Conservation (phyloP, 208 protist species). For the Giardia duodenalis region DNA sequence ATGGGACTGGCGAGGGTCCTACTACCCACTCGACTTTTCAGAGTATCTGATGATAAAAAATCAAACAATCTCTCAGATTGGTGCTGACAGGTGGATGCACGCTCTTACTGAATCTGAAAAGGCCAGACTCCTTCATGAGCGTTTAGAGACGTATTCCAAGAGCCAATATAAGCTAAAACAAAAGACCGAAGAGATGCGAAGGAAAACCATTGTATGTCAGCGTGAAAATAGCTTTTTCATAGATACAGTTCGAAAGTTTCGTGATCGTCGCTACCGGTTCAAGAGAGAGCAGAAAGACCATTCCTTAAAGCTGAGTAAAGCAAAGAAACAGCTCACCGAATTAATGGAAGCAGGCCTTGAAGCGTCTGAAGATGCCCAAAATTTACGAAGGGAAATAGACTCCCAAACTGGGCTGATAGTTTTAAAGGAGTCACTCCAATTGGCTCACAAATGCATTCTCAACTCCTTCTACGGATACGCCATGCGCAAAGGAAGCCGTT, state of each 20-base stretch:
- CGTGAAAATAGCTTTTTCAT: constrained; percentile 99
- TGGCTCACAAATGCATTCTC: constrained; percentile 98
- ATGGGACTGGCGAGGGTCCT: constrained; percentile 93
- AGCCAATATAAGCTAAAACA: neutral
- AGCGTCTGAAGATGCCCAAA: neutral
- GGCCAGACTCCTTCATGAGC: neutral
- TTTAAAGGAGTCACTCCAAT: constrained; percentile 97
- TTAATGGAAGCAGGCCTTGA: neutral
- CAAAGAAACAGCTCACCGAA: neutral
- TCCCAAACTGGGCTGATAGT: constrained; percentile 51
- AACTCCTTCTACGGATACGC: constrained; percentile 98
- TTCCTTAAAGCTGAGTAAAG: constrained; percentile 49
- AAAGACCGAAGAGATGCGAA: neutral
- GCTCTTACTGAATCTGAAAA: neutral
- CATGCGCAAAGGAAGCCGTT: constrained; percentile 63
- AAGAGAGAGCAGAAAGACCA: constrained; percentile 85
- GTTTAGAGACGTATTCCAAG: neutral
- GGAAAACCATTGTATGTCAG: constrained; percentile 86
- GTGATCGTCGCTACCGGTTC: constrained; percentile 94
- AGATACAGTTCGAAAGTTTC: constrained; percentile 91
- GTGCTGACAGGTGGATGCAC: neutral
- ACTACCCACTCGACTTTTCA: constrained; percentile 70
- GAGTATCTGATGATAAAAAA: constrained; percentile 79
- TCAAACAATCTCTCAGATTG: constrained; percentile 63
- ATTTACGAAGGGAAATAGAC: neutral